Evolutionary conservation across 306 rosid genomes (phyloP).

Genomic region (Pachyrhizus erosus): DNA sequence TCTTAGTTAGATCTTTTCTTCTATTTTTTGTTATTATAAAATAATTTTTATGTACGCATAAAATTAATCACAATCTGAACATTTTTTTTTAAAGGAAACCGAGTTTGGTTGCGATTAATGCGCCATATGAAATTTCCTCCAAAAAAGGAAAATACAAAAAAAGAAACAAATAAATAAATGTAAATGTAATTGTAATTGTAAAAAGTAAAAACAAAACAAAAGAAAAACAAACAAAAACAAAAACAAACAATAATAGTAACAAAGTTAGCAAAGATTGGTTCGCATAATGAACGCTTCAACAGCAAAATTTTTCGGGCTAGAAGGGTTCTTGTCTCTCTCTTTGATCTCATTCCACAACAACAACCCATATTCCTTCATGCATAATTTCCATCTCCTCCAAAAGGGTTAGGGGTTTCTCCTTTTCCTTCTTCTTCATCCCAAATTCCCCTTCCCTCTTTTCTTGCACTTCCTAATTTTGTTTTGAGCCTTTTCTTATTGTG

Average conservation of each 20-base stretch:
- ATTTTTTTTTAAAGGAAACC: not conserved
- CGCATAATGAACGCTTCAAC: constrained; percentile 93
- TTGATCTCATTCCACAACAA: constrained; percentile 44
- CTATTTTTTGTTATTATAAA: not conserved
- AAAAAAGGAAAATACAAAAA: not conserved
- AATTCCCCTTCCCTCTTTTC: not conserved
- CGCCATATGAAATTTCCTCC: not conserved
- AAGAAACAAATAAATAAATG: too few relatives aligned
- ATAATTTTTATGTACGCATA: not conserved
- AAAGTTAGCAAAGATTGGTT: constrained; percentile 67
- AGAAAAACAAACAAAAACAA: not conserved
- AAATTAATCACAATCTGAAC: constrained; percentile 14
- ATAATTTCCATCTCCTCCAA: constrained; percentile 53
- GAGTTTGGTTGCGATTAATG: constrained; percentile 30
- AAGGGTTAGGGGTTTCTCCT: constrained; percentile 54
- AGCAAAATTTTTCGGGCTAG: constrained; percentile 85
- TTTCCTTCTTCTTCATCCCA: not conserved
- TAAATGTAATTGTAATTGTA: not conserved
- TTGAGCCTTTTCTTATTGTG: not conserved
- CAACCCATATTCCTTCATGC: constrained; percentile 40
- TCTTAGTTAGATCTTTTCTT: not conserved
- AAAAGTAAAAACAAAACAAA: not conserved
- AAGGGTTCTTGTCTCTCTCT: constrained; percentile 46
- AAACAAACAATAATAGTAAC: not conserved
- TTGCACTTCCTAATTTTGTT: not conserved